phyloP scores from a whole-genome alignment of 2,329 filamentous ascomycete species.

The Colletotrichum trifolii region DNA sequence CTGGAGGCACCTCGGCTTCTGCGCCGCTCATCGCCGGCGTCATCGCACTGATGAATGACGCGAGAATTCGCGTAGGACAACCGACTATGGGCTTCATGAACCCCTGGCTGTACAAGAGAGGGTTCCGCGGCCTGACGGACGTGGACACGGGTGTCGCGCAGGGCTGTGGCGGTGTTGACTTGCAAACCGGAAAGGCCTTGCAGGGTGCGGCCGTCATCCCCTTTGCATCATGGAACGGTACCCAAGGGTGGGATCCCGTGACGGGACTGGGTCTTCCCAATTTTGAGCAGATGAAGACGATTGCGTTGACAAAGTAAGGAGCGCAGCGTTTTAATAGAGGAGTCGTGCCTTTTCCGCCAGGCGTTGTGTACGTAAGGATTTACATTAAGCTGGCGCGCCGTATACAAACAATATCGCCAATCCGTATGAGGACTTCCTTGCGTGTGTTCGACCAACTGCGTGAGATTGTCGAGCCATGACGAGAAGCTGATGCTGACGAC shows the following conservation, averaged over 20 bases:
- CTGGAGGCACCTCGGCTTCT: constrained; percentile 60
- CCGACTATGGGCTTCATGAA: constrained; percentile 69
- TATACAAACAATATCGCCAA: too few species aligned
- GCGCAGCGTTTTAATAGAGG: constrained; percentile 40
- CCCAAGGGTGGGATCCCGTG: constrained; percentile 51
- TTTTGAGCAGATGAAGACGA: constrained; percentile 45
- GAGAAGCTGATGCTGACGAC: not conserved
- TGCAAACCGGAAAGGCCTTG: constrained; percentile 39
- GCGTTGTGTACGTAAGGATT: constrained; percentile 4
- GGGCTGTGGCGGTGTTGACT: constrained; percentile 41
- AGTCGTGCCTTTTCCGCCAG: not conserved
- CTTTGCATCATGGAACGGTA: constrained; percentile 47
- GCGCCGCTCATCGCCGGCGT: constrained; percentile 72
- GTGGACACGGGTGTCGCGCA: constrained; percentile 42
- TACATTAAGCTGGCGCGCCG: constrained; percentile 9
- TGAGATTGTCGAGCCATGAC: not conserved
- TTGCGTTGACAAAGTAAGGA: constrained; percentile 30
- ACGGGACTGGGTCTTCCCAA: constrained; percentile 59
- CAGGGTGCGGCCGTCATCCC: constrained; percentile 42
- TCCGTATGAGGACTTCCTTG: too few species aligned
- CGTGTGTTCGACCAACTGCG: too few species aligned
- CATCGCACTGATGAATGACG: constrained; percentile 73
- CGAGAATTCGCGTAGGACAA: constrained; percentile 65
- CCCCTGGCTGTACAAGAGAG: constrained; percentile 65
- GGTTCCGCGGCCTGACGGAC: constrained; percentile 48